Conservation (phyloP, 768 basidiomycete genomes). For the Pilatotrama ljubarskyi region DNA sequence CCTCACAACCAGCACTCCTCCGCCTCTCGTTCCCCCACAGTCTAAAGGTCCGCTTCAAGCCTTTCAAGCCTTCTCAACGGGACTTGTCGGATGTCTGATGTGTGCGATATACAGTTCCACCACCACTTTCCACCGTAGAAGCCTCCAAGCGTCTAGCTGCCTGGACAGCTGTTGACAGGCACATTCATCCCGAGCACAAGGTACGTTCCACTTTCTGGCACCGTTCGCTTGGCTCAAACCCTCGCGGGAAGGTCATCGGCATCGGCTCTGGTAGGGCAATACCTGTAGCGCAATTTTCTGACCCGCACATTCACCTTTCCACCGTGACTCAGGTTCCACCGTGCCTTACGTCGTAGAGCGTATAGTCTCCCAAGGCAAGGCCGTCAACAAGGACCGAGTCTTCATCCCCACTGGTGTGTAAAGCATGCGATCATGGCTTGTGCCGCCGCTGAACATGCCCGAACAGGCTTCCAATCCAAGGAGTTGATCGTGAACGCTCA, state of each 20-base stretch:
- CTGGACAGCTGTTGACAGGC: conserved; percentile 89
- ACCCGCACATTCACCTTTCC: conserved; percentile 5
- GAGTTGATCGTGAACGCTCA: conserved; percentile 85
- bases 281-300: background rate
- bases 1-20: conserved; percentile 6
- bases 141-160: conserved; percentile 89
- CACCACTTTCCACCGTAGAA: conserved; percentile 57
- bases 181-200: conserved; percentile 81
- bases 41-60: conserved; percentile 15
- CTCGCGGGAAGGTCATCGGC: conserved; percentile 67
- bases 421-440: background rate
- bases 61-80: no score
- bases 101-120: conserved; percentile 12
- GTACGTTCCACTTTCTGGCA: conserved; percentile 43
- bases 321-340: conserved; percentile 65
- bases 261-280: conserved; percentile 71
- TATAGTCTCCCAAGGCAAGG: conserved; percentile 79
- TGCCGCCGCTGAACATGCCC: conserved; percentile 17
- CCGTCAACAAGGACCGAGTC: conserved; percentile 74
- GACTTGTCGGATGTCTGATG: background rate
- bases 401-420: conserved; percentile 83
- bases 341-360: conserved; percentile 97
- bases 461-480: conserved; percentile 87
- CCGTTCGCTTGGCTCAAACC: background rate
- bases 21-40: background rate